Base-by-base conservation (phyloP, 73 alveolate species). In the Tetrahymena malaccensis region DNA sequence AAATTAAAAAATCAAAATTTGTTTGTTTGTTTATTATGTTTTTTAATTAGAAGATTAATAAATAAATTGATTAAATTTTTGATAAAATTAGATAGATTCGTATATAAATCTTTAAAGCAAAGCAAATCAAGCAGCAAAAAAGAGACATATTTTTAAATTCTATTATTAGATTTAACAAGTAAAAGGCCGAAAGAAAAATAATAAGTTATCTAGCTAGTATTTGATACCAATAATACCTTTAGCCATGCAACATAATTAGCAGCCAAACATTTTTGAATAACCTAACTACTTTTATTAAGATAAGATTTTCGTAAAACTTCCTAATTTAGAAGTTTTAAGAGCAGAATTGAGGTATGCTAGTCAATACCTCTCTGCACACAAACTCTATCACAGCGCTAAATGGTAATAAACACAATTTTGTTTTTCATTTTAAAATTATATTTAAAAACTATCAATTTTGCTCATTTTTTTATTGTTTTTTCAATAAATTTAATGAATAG, bases 361-460 rank as follows among this genome's bases (percentile, higher is more conserved):
- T 16, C 96, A 97, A 94, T 96, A 94, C 43, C 96, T 98, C 58
- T 93, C 96, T 83, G 98, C 97, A 43, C 95, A 97, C 93, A 95
- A 97, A 95, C 98, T 98, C 19, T 96, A 97, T 93, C 98, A 98
- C 95, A 96, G 98, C 55, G 97, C 99, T 40, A 98, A 98, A 96
- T 97, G 85, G 85, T 58, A 58, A 97, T 97, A 37, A 96, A 96
- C 43, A 93, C 96, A 83, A 98, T 96, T 85, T 56, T 97, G 70
- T 85, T 96, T 9, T 1, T 22, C 2, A 7, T 44, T 44, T 44
- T 10, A 22, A 44, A 43, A 83, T 93, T 22, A 94, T 97, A 55
- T 85, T 97, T 31, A 37, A 4, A 4, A 7, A 94, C 38, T 94
- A 6, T 85, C 85, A 27, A 94, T 50, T 85, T 84, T 50, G 94